phyloP scores from a whole-genome alignment of 2,329 filamentous ascomycete genomes.

The Ciborinia camelliae region DNA sequence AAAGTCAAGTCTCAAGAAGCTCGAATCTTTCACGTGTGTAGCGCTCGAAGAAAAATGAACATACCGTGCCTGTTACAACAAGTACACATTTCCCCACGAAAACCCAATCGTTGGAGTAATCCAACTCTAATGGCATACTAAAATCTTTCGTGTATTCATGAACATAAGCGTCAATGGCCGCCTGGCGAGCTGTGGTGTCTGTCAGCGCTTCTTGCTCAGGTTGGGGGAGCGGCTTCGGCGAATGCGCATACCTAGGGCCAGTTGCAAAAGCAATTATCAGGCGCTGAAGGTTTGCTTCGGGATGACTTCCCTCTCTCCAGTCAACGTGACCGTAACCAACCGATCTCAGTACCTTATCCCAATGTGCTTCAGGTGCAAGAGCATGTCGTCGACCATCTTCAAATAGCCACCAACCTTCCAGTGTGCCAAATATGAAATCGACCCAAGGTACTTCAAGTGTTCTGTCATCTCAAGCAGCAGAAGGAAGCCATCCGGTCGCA shows the following conservation, averaged over 20 bases:
- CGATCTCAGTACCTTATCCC: slow-evolving; percentile 20
- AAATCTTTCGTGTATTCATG: not conserved
- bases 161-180: slow-evolving; percentile 4
- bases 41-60: slow-evolving; percentile 32
- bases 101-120: too few species aligned
- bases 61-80: too few species aligned
- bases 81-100: too few species aligned
- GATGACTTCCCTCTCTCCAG: slow-evolving; percentile 25
- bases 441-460: slow-evolving; percentile 27
- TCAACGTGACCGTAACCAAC: slow-evolving; percentile 23
- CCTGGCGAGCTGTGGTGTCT: slow-evolving; percentile 10
- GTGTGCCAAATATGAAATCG: slow-evolving; percentile 32
- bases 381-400: slow-evolving; percentile 32
- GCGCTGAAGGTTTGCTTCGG: slow-evolving; percentile 17
- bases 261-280: slow-evolving; percentile 19
- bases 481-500: slow-evolving; percentile 28
- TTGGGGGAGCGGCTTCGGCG: not conserved
- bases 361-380: slow-evolving; percentile 18
- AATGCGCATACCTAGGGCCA: not conserved
- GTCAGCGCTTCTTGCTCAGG: not conserved
- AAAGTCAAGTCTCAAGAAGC: slow-evolving; percentile 41
- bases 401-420: slow-evolving; percentile 36
- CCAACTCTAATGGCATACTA: too few species aligned
- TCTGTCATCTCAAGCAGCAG: slow-evolving; percentile 30
- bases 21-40: too few species aligned